These are phyloP conservation scores for Drechslerella coelobrocha DNA, from an alignment of 2,329 filamentous ascomycete genomes.

Conservation along the genomic window DNA sequence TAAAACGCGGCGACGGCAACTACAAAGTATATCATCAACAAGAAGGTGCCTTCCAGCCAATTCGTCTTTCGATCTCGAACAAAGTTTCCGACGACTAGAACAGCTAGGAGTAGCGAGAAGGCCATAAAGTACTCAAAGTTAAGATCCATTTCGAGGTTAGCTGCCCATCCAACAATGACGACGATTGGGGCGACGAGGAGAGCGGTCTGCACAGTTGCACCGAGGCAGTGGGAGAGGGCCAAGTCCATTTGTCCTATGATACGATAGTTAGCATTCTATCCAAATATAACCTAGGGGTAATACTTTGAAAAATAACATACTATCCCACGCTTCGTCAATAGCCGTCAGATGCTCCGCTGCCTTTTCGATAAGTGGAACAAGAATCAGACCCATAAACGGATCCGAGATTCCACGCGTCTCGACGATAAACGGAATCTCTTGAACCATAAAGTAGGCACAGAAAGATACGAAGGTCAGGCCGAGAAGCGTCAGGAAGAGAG, in stretches of 20 bases:
- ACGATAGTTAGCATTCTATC: not conserved
- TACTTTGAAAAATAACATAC: constrained; percentile 61
- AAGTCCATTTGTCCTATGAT: constrained; percentile 69
- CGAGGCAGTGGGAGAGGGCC: constrained; percentile 82
- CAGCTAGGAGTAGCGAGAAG: constrained; percentile 78
- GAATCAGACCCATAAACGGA: constrained; percentile 73
- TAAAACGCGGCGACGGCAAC: constrained; percentile 20
- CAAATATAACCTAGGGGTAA: not conserved
- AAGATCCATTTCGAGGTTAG: constrained; percentile 73
- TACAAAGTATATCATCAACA: constrained; percentile 64
- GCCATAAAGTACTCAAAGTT: constrained; percentile 89
- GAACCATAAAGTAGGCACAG: constrained; percentile 19
- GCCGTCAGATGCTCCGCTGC: constrained; percentile 83
- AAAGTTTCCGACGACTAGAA: constrained; percentile 86
- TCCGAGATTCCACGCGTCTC: constrained; percentile 63
- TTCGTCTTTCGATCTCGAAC: constrained; percentile 86
- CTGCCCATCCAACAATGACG: constrained; percentile 81
- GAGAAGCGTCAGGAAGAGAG: constrained; percentile 8
- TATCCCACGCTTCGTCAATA: constrained; percentile 82
- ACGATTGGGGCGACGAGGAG: constrained; percentile 85
- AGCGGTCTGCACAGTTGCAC: constrained; percentile 86
- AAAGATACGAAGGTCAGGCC: constrained; percentile 19
- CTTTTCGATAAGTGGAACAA: constrained; percentile 84
- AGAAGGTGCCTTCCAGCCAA: constrained; percentile 84
- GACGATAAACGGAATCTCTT: constrained; percentile 14